Conservation (phyloP, 202 grass and related monocot genomes). For the Digitaria exilis region DNA sequence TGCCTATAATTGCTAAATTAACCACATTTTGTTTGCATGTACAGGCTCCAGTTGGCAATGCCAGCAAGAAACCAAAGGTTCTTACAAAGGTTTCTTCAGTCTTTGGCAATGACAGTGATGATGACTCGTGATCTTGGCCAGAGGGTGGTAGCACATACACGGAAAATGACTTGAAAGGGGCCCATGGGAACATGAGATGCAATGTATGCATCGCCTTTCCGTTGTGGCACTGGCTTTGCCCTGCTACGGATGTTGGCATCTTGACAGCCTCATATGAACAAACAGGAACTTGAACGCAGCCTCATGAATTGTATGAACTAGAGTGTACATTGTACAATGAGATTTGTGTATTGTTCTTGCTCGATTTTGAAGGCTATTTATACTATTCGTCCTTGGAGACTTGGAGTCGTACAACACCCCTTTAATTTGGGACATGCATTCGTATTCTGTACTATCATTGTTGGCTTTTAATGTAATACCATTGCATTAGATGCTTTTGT, state of each 20-base stretch:
- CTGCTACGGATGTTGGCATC: neutral
- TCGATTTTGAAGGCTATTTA: neutral
- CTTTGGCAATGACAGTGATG: conserved; percentile 77
- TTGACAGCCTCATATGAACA: neutral
- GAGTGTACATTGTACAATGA: neutral
- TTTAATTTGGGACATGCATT: neutral
- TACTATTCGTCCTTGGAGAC: neutral
- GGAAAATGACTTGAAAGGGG: neutral
- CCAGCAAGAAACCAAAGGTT: conserved; percentile 80
- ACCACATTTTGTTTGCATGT: conserved; percentile 10
- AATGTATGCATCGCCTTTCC: conserved; percentile 11
- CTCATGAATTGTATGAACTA: neutral
- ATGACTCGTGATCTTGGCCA: conserved; percentile 51
- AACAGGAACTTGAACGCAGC: neutral
- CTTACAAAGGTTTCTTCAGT: conserved; percentile 66
- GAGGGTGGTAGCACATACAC: neutral
- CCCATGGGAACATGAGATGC: neutral
- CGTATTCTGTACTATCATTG: conserved; percentile 18
- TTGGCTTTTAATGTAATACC: conserved; percentile 11
- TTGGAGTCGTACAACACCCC: neutral
- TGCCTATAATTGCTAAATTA: neutral
- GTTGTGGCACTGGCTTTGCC: neutral
- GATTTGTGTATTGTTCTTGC: neutral
- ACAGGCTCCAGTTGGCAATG: conserved; percentile 50
- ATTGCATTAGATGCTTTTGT: neutral